A percentile compares a stretch with the other conserved stretches of the same genome.
Evolutionary conservation across 352 stramenopile genomes (phyloP).

Genomic region (Pythium guiyangense): DNA sequence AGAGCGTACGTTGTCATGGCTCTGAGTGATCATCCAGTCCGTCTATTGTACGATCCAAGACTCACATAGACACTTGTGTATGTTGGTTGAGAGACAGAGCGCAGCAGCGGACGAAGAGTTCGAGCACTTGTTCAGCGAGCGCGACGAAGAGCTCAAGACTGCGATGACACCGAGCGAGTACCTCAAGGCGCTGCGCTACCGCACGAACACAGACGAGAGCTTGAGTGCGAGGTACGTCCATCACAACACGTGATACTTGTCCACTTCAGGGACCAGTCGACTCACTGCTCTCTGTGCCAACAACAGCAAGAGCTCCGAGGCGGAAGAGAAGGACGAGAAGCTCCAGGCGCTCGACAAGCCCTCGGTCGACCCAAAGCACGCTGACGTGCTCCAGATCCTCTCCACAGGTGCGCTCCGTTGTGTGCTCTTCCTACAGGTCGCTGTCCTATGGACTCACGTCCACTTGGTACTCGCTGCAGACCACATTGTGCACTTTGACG

Average conservation of each 20-base stretch:
- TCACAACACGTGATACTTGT: no score
- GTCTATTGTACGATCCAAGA: no score
- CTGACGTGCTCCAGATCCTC: slow-evolving; percentile 20
- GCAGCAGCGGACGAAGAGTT: slow-evolving; percentile 61
- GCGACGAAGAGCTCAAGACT: slow-evolving; percentile 67
- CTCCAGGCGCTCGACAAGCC: slow-evolving; percentile 7
- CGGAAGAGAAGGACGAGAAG: slow-evolving; percentile 44
- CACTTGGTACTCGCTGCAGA: slow-evolving; percentile 17
- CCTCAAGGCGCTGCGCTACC: slow-evolving; percentile 73
- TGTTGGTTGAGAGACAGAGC: not conserved
- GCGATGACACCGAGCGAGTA: slow-evolving; percentile 67
- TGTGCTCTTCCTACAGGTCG: not conserved
- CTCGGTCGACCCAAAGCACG: slow-evolving; percentile 27
- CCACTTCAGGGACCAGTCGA: no score
- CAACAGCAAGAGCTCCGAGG: slow-evolving; percentile 21
- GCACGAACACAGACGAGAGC: slow-evolving; percentile 27
- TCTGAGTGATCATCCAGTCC: no score
- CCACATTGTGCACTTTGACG: slow-evolving; percentile 45
- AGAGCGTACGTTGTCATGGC: slow-evolving; percentile 48
- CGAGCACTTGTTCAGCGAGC: slow-evolving; percentile 81
- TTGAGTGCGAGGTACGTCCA: slow-evolving; percentile 15
- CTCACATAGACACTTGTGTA: not conserved
- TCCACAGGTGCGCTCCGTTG: slow-evolving; percentile 14
- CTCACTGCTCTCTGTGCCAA: not conserved
- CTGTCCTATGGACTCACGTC: not conserved